phyloP scores from a whole-genome alignment of 2,329 filamentous ascomycete genomes.

The Sporothrix brasiliensis region DNA sequence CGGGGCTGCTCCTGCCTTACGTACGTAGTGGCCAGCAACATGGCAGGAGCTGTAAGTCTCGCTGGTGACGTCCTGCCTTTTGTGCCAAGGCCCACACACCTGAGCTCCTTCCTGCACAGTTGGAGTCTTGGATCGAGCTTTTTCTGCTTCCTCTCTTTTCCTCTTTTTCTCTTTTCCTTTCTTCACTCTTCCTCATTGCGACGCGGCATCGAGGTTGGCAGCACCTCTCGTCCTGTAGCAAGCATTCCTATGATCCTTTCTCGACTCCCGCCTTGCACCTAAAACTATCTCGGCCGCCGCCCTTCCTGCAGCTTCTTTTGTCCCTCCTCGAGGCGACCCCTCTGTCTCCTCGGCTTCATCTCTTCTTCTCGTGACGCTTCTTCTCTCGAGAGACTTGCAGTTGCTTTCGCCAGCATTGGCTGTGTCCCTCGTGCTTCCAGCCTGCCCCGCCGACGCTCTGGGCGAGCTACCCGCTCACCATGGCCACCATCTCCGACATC shows the following conservation, averaged over 20 bases:
- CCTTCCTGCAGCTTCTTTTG: not conserved
- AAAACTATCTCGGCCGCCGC: not conserved
- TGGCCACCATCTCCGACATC: slow-evolving; percentile 37
- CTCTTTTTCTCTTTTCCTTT: not conserved
- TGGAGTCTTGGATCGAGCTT: not conserved
- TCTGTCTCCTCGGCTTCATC: not conserved
- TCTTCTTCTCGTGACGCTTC: not conserved
- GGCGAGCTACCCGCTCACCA: not conserved
- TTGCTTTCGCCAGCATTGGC: not conserved
- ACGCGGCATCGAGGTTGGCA: too few relatives aligned
- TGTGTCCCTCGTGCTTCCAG: not conserved
- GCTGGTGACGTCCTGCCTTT: slow-evolving; percentile 18
- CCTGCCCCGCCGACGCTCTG: not conserved
- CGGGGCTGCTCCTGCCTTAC: not conserved
- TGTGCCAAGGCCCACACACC: slow-evolving; percentile 22
- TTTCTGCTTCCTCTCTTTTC: not conserved
- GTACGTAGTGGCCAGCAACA: not conserved
- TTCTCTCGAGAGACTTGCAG: too few relatives aligned
- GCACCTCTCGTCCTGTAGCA: not conserved
- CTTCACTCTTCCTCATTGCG: not conserved
- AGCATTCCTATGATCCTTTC: slow-evolving; percentile 1
- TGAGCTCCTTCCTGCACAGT: not conserved
- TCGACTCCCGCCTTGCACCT: not conserved
- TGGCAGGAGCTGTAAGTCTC: not conserved
- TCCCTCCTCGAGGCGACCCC: not conserved